These are phyloP conservation scores for Mortierella sp. DNA, from an alignment of 371 early-diverging fungal genomes.

Conservation along the genomic window DNA sequence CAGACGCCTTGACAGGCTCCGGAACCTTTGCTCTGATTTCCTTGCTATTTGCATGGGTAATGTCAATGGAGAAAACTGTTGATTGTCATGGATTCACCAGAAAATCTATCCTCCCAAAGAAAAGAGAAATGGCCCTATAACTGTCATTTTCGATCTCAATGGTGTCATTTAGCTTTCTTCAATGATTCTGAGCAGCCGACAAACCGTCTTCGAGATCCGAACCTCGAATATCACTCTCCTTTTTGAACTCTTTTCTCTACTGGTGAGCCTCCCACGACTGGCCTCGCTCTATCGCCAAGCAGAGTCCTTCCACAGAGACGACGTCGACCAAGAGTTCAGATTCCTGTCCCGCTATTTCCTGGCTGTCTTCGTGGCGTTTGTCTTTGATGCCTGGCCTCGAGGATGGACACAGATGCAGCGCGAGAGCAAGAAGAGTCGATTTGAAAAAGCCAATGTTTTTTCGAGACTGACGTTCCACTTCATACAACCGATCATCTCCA, in stretches of 20 bases:
- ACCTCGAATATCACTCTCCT: constrained; percentile 5
- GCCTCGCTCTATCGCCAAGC: neutral
- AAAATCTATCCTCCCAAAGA: no score
- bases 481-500: constrained; percentile 7
- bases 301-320: neutral
- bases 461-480: constrained; percentile 29
- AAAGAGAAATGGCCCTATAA: no score
- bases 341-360: neutral
- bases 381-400: constrained; percentile 28
- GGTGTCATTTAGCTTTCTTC: constrained; percentile 31
- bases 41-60: constrained; percentile 6
- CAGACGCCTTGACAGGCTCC: neutral
- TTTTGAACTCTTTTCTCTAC: constrained; percentile 17
- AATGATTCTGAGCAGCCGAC: constrained; percentile 1
- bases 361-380: constrained; percentile 11
- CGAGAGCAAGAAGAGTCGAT: constrained; percentile 1
- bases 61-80: no score
- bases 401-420: constrained; percentile 14
- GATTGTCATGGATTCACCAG: no score
- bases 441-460: constrained; percentile 34
- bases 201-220: constrained; percentile 9
- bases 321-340: neutral
- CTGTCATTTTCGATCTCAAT: no score
- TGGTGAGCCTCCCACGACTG: neutral
- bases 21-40: neutral